Evolutionary conservation across 2,329 filamentous ascomycete species (phyloP), one percentile per base, ranked within the genome.

Genomic region (Fusarium sp.): DNA sequence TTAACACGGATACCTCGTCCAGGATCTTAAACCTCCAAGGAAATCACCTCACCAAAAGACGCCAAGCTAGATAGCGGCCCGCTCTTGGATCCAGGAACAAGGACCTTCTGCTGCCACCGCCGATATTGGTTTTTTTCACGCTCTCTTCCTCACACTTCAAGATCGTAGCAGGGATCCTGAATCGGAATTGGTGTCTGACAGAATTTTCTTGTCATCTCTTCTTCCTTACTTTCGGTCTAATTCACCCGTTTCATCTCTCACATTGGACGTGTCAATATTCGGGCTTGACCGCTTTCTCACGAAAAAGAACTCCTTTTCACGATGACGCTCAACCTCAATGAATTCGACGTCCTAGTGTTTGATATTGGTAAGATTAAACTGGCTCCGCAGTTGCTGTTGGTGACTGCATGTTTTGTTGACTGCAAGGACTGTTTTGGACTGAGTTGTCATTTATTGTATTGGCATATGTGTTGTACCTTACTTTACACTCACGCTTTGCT

Each of bases 291-390:
- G 72, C 69, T 71, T 60, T 61, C 47, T 70, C 57, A 63, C 72
- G 60, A 48, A 66, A 72, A 57, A 54, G 41, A 58, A 49, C 51
- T 63, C 56, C 38, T 49, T 33, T 48, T 54, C 54, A 71, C 66
- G 33, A 75, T 79, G 75, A 69, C 75, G 51, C 70, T 72, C 63
- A 78, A 75, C 57, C 77, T 82, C 47, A 75, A 72, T 51, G 72
- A 79, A 39, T 79, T 78, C 61, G 79, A 82, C 57, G 75, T 82
- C 31, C 64, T 83, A 36, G 70, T 83, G 35, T 82, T 83, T 54
- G 82, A 83, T 51, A 83, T 83, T 73, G 82, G 82, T 83, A 81
- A 79, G 77, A 75, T 44, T 66, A 38, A 75, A 51, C 5, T 60
- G 56, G 48, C 57, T 26, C 58, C 42, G 66, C 47, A 33, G 35